These are phyloP conservation scores for Wickerhamomyces subpelliculosus DNA, from an alignment of 805 yeast genomes.

Conservation along the genomic window DNA sequence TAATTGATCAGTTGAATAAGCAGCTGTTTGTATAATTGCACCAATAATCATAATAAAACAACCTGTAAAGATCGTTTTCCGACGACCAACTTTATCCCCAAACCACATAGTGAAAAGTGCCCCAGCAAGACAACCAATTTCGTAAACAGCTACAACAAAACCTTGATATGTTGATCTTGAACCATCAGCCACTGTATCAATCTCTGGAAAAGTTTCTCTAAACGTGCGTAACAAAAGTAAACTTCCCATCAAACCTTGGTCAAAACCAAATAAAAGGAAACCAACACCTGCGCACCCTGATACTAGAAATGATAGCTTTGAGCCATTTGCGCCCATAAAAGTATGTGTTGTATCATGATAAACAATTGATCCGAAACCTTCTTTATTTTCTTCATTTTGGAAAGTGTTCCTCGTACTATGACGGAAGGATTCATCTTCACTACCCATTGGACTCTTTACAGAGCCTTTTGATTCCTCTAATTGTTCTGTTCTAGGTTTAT, in stretches of 20 bases:
- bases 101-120: background rate
- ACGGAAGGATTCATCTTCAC: too few relatives aligned
- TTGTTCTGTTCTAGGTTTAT: too few relatives aligned
- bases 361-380: background rate
- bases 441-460: too few relatives aligned
- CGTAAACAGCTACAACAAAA: background rate
- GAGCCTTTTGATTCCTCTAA: too few relatives aligned
- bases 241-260: background rate
- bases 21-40: conserved; percentile 18
- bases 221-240: background rate
- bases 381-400: too few relatives aligned
- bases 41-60: conserved; percentile 15
- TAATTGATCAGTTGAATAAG: conserved; percentile 26
- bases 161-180: conserved; percentile 1
- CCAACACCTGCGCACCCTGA: background rate
- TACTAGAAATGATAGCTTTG: background rate
- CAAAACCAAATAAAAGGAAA: background rate
- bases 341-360: background rate
- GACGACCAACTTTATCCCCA: conserved; percentile 37
- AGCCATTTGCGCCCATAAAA: background rate
- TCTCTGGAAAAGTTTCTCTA: background rate
- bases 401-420: too few relatives aligned
- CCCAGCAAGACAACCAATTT: background rate
- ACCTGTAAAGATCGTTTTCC: conserved; percentile 16
- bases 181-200: background rate